Evolutionary conservation across 495 filamentous ascomycete genomes (phyloP).

Genomic region (Tuber magnatum): DNA sequence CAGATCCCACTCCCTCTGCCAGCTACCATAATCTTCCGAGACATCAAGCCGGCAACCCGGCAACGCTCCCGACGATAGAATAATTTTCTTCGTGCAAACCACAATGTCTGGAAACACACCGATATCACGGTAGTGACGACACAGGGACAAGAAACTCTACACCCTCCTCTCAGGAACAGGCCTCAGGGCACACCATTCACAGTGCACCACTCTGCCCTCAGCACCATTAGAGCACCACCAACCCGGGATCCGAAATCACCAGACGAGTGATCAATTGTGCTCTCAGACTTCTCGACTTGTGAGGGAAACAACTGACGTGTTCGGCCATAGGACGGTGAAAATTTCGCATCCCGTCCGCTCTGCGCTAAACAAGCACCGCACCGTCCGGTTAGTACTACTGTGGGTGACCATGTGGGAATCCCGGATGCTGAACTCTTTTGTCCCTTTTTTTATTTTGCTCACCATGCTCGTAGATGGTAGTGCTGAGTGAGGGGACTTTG

Average conservation of each 20-base stretch:
- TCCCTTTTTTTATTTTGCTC: neutral
- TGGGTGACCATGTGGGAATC: conserved; percentile 5
- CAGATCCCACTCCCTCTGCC: too few relatives aligned
- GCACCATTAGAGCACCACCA: neutral
- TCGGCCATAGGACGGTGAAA: neutral
- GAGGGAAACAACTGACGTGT: neutral
- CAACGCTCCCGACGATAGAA: too few relatives aligned
- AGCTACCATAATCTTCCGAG: too few relatives aligned
- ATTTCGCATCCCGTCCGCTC: conserved; percentile 1
- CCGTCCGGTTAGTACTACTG: conserved; percentile 1
- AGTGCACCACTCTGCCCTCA: neutral
- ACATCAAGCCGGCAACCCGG: too few relatives aligned
- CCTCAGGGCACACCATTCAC: neutral
- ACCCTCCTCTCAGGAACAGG: neutral
- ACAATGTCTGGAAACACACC: too few relatives aligned
- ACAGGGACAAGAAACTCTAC: neutral
- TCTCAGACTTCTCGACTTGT: neutral
- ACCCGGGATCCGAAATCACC: neutral
- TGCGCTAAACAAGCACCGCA: neutral
- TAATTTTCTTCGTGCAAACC: too few relatives aligned
- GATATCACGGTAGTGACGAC: too few relatives aligned
- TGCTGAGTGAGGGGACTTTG: neutral
- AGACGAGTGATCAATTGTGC: neutral
- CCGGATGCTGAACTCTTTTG: conserved; percentile 1
- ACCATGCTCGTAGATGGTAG: neutral